Base-by-base conservation (phyloP, 345 rosid species). In the Syzygium jambos region DNA sequence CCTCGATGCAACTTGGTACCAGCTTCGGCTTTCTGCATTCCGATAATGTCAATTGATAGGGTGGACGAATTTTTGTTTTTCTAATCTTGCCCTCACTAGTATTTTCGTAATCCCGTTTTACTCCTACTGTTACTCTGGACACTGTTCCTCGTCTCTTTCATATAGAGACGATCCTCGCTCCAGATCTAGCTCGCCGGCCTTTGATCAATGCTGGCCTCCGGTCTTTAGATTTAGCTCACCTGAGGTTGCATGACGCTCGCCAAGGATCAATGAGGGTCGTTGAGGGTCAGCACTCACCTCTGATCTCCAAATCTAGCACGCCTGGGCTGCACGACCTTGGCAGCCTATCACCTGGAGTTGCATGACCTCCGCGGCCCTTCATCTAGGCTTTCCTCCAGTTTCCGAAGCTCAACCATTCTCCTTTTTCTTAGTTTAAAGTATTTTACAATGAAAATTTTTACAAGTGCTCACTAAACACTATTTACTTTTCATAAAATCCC, bases 161-260 rank as follows among this genome's bases (percentile, higher is more conserved):
- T n/a, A 13, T 61, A n/a, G 73, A n/a, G 73, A 61, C 9, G 13
- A n/a, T 61, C 2, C 6, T 30, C 3, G 5, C 78, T 65, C 43
- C 11, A 8, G 3, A 8, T 65, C 3, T 61, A 14, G 17, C 73
- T n/a, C 19, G 16, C 4, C n/a, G 16, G 7, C 73, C 73, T n/a
- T 7, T 61, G 0, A 14, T 61, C 73, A n/a, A n/a, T 14, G 73
- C 73, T 61, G 0, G 0, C 49, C 21, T 73, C 73, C 4, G 0
- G n/a, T 61, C 68, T 59, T 17, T 5, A 61, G 2, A 61, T 61
- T 49, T 73, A 38, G 80, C 49, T 34, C 1, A 1, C 27, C 23
- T 10, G 11, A 38, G 80, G 80, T 22, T 55, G 59, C 57, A 11
- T 23, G 11, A 55, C 6, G 56, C 22, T 53, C 21, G 22, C 56